Base-by-base conservation (phyloP, 352 stramenopile genomes). In the Globisporangium spiculum region DNA sequence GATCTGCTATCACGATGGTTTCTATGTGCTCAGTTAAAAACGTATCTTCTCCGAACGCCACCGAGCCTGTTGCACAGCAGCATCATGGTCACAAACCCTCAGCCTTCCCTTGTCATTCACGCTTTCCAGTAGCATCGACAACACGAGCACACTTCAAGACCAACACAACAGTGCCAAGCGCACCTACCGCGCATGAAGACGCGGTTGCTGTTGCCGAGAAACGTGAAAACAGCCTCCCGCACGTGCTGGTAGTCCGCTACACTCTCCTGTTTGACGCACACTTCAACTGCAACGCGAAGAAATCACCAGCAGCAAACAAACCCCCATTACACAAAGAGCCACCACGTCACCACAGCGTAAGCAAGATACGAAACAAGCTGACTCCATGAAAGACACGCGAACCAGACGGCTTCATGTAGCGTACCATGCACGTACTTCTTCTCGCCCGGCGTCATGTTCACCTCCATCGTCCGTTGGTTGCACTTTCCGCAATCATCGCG, bases 221-320 rank as follows among this genome's bases (percentile, higher is more conserved):
- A 70, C 61, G 60, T n/a, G 77, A 69, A n/a, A 65, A 81, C 65
- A 71, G 52, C 2, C 58, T 66, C 18, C 72, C 74, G 68, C 22
- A 91, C 63, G 57, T 78, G 64, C 22, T 72, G 64, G 24, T 75
- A 88, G 20, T 72, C 72, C 4, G 69, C 81, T 44, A 77, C 70
- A 66, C 83, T 92, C 54, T 84, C 75, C n/a, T 71, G 63, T 55
- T 76, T 78, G 27, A 92, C 41, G 46, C 71, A 75, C 27, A 87
- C 79, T 66, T 92, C 84, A 57, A 92, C 84, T 92, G 64, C 18
- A 62, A 22, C n/a, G 2, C 32, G 24, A 36, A 36, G 12, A 46
- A 20, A 74, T 24, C 4, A 61, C 27, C 46, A 53, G 6, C 30
- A 32, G n/a, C 24, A 18, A 50, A 2, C 16, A 18, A 50, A 1